Evolutionary conservation across 140 eudicot genomes (phyloP), one percentile per base, ranked within the genome.

Genomic region (Anethum foeniculum): DNA sequence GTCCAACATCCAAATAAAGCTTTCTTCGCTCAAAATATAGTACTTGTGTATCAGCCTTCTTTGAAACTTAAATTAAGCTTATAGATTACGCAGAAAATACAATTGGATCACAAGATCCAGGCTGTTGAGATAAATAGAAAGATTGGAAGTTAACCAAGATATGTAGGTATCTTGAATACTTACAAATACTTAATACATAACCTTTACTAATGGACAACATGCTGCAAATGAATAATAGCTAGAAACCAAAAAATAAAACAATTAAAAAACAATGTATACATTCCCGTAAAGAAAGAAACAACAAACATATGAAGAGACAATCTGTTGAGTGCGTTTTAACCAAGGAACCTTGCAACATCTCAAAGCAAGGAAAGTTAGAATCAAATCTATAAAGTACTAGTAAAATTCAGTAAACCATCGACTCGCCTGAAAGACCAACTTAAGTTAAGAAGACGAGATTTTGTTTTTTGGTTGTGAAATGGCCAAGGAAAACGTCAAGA

Each of bases 401-500:
- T n/a, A n/a, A n/a, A n/a, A n/a, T n/a, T n/a, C n/a, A n/a, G n/a
- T n/a, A n/a, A n/a, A n/a, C n/a, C n/a, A n/a, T n/a, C n/a, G n/a
- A n/a, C n/a, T n/a, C n/a, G n/a, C n/a, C n/a, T n/a, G n/a, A n/a
- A n/a, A n/a, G n/a, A n/a, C n/a, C n/a, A n/a, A n/a, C n/a, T n/a
- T n/a, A n/a, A n/a, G n/a, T n/a, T n/a, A n/a, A n/a, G n/a, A n/a
- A n/a, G n/a, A n/a, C n/a, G n/a, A n/a, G n/a, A n/a, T n/a, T n/a
- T n/a, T n/a, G n/a, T n/a, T n/a, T 49, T 48, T 51, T 51, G 16
- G 0, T 15, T 4, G 23, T 15, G 58, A 51, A 51, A 14, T 51
- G 58, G 58, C 58, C 1, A 16, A 51, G 7, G 21, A 23, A 51
- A 51, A 16, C 23, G 4, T 51, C 23, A 90, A 90, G 84, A 89